Percentiles rank a stretch among this genome's conserved stretches.
Conservation (phyloP, 2,329 filamentous ascomycete species). For the Venturia asperata region DNA sequence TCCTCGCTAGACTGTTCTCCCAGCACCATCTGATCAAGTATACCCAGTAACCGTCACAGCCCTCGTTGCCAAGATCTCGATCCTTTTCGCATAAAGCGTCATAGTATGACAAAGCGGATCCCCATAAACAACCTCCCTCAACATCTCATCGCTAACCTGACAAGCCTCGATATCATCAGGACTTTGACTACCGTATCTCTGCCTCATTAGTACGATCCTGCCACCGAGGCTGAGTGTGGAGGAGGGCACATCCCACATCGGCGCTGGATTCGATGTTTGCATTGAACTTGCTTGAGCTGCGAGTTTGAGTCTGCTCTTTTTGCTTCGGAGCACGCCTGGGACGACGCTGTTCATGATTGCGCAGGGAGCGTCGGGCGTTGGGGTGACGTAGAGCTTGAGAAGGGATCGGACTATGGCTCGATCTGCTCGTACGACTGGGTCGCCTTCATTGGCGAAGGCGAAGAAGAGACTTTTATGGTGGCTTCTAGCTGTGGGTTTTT, state of each 20-base stretch:
- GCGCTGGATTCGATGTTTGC: slow-evolving; percentile 23
- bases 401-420: slow-evolving; percentile 67
- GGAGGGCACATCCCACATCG: slow-evolving; percentile 59
- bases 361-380: slow-evolving; percentile 40
- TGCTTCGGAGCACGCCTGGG: background rate
- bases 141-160: slow-evolving; percentile 58
- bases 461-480: slow-evolving; percentile 65
- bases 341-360: slow-evolving; percentile 14
- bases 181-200: slow-evolving; percentile 38
- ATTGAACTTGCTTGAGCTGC: slow-evolving; percentile 9
- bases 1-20: too few relatives aligned
- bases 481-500: slow-evolving; percentile 43
- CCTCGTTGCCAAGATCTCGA: slow-evolving; percentile 63
- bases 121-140: slow-evolving; percentile 68
- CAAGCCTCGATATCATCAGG: slow-evolving; percentile 60
- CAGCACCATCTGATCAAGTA: background rate
- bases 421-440: slow-evolving; percentile 71
- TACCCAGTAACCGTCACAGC: slow-evolving; percentile 50
- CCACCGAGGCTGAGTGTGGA: slow-evolving; percentile 64
- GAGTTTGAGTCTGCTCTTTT: slow-evolving; percentile 7
- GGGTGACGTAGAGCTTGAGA: slow-evolving; percentile 60
- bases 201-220: slow-evolving; percentile 57
- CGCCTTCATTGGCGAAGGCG: slow-evolving; percentile 78
- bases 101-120: slow-evolving; percentile 76
- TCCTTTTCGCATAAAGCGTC: slow-evolving; percentile 64